Base-by-base conservation (phyloP, 805 yeast genomes). In the Sugiyamaella lignohabitans region DNA sequence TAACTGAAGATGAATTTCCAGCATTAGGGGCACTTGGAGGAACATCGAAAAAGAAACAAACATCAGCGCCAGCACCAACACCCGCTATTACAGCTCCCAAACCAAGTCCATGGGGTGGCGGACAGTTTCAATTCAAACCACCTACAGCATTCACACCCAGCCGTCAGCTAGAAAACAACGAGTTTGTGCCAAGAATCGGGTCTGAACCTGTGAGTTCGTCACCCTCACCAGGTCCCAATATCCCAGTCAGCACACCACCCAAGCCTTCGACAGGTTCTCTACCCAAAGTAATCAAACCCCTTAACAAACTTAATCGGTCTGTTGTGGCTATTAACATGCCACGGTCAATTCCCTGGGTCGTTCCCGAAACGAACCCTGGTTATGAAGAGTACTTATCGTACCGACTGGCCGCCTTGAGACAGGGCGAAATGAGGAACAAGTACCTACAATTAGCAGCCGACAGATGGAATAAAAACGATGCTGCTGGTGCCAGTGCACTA, bases 391-490 rank as follows among this genome's bases (percentile, higher is more conserved):
- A 64, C 48, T 47, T 60, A 10, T 55, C 52, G n/a, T 56, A 54
- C 18, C 47, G 67, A 8, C 42, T 47, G 5, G 43, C 51, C 18
- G 67, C 66, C 6, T 42, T 51, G 5, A 46, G 52, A 23, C 52
- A 51, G 20, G 61, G 59, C 10, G 66, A 63, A 10, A 47, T 58
- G 46, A 54, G 68, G 19, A 64, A 64, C 54, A 61, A 61, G 46
- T 56, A 57, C 42, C 53, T 64, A n/a, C 63, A 61, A 32, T 50
- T 63, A 51, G 64, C 66, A 1, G 65, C 64, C 1, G 54, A 50
- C 14, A 51, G 56, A 32, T 64, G 67, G 67, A 51, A 60, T 27
- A 37, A 43, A 17, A 63, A 63, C 46, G 59, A 61, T 43, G 58
- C 65, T 1, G 60, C 54, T 1, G 52, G 54, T 18, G 68, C 68